Evolutionary conservation across 2,329 filamentous ascomycete species (phyloP).

Genomic region (Aspergillus calidoustus): DNA sequence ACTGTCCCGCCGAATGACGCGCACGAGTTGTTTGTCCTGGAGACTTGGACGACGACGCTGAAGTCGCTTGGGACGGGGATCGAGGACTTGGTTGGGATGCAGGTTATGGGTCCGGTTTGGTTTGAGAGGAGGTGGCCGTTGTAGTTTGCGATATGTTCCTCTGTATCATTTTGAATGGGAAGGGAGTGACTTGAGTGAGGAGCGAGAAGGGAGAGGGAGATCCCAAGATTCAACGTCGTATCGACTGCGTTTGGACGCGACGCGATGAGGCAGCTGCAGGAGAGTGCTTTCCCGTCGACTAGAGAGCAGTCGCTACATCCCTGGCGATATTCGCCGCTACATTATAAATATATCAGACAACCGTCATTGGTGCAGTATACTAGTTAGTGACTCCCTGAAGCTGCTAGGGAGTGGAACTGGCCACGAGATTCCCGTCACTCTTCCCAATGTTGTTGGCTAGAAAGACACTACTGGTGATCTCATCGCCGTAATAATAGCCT

Average conservation of each 20-base stretch:
- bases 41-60: background rate
- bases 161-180: background rate
- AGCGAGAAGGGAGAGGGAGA: background rate
- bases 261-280: background rate
- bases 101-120: constrained; percentile 13
- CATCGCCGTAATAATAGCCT: background rate
- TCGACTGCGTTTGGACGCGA: background rate
- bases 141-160: constrained; percentile 25
- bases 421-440: constrained; percentile 10
- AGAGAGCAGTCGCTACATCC: background rate
- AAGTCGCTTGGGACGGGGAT: constrained; percentile 14
- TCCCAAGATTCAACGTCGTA: background rate
- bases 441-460: constrained; percentile 14
- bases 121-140: constrained; percentile 22
- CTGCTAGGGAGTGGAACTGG: background rate
- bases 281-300: background rate
- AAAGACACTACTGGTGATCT: constrained; percentile 21
- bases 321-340: background rate
- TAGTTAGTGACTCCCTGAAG: too few species aligned
- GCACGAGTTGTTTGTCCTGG: background rate
- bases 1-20: background rate
- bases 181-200: background rate
- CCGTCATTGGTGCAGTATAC: too few species aligned
- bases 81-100: constrained; percentile 11
- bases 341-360: background rate